phyloP scores from a whole-genome alignment of 1,284 basidiomycete genomes.

The Cutaneotrichosporon sp. region DNA sequence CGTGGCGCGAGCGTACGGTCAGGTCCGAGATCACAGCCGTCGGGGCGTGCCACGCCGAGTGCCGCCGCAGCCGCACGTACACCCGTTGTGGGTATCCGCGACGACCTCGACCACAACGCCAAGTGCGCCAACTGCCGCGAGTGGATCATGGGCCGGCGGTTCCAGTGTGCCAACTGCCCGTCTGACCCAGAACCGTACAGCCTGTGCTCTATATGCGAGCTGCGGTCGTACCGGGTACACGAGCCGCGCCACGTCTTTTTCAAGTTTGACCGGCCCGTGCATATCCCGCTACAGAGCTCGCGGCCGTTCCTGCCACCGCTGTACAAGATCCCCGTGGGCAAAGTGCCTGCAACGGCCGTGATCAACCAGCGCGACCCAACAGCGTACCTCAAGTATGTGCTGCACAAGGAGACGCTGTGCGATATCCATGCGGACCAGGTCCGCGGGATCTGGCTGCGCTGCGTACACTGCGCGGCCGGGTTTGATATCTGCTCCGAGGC shows the following conservation, averaged over 20 bases:
- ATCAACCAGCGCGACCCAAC: constrained; percentile 59
- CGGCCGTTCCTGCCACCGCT: constrained; percentile 63
- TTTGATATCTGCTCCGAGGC: constrained; percentile 72
- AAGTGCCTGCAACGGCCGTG: constrained; percentile 49
- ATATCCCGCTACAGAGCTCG: constrained; percentile 60
- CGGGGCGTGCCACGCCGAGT: neutral
- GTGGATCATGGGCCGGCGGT: constrained; percentile 46
- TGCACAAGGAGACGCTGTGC: constrained; percentile 54
- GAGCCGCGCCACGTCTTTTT: constrained; percentile 79
- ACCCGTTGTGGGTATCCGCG: constrained; percentile 13
- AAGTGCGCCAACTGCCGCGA: constrained; percentile 41
- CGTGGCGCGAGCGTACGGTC: neutral
- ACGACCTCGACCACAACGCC: constrained; percentile 40
- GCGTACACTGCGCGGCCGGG: constrained; percentile 68
- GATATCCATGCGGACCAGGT: constrained; percentile 53
- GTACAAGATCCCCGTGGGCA: constrained; percentile 63
- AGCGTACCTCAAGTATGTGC: constrained; percentile 63
- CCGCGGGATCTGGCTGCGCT: constrained; percentile 76
- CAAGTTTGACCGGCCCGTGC: constrained; percentile 71
- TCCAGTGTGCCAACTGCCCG: constrained; percentile 49
- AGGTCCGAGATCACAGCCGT: neutral
- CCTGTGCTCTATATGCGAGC: constrained; percentile 70
- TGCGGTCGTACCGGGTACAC: constrained; percentile 67
- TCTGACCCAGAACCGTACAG: constrained; percentile 43
- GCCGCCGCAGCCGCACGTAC: neutral